Evolutionary conservation across 2,329 filamentous ascomycete genomes (phyloP), one percentile per base, ranked within the genome.

Genomic region (Chalaropsis thielavioides): DNA sequence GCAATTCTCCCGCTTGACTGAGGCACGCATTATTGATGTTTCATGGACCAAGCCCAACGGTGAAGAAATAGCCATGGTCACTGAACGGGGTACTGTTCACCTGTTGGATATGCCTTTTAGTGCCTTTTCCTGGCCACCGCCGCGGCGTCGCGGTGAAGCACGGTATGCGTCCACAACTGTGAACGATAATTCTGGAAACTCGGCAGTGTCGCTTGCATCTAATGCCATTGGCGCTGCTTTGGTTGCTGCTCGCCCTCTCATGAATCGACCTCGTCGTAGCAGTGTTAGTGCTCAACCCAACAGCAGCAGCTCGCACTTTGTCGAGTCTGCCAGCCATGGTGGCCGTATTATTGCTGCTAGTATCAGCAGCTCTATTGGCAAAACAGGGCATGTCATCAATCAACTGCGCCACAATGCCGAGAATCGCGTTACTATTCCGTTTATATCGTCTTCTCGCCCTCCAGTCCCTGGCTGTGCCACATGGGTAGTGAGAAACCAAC

Each of bases 21-120:
- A 92, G 61, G 90, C 94, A 2, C 88, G 89, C 64, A 90, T 97
- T 64, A 83, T 96, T 24, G 92, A 96, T 71, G 89, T 96, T 51
- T 84, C 86, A 2, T 99, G 94, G 94, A 87, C 88, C 1, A 82
- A 83, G 64, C 89, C 89, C 2, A 86, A 86, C 65, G 90, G 89
- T 24, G 89, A 95, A 72, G 86, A 89, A 66, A 77, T 95, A 46
- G 92, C 92, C 1, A 86, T 99, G 76, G 85, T 96, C 31, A 97
- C 94, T 0, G 90, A 95, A 71, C 89, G 92, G 70, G 91, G 92
- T n/a, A 99, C 94, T 8, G 86, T 96, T 11, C 94, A 99, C 75
- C 83, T 97, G 54, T 86, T 96, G 69, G 89, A 96, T 69, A 83
- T 97, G 74, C 90, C 91, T 8, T 80, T 84, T 58, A 88, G 84